Percentiles rank a stretch among this genome's conserved stretches.
Evolutionary conservation across 164 flowering plant species (phyloP).

Genomic region (Pachysandra terminalis): DNA sequence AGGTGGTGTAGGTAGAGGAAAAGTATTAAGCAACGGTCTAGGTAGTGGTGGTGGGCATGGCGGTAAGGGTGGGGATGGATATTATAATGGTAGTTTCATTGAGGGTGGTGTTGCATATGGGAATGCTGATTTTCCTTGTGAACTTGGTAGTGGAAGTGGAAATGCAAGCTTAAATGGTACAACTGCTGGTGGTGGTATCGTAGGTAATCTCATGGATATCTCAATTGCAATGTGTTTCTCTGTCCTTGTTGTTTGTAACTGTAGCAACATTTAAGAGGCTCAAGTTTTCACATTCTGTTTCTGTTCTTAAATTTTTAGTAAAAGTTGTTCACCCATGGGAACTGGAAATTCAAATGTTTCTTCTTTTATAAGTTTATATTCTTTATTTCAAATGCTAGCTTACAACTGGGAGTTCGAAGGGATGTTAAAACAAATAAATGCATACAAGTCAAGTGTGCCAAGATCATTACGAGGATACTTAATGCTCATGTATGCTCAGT

Average conservation of each 20-base stretch:
- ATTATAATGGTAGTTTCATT: constrained; percentile 51
- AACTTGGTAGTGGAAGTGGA: constrained; percentile 99
- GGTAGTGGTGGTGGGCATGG: constrained; percentile 97
- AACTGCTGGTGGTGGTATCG: constrained; percentile 88
- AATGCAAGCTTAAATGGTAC: constrained; percentile 51
- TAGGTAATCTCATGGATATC: constrained; percentile 43
- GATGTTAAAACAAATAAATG: no score
- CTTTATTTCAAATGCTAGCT: neutral
- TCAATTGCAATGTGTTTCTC: neutral
- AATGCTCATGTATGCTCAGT: no score
- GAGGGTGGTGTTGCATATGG: constrained; percentile 83
- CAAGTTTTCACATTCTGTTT: no score
- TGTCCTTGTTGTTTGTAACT: neutral
- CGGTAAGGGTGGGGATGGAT: constrained; percentile 91
- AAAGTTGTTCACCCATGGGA: neutral
- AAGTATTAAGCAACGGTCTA: constrained; percentile 50
- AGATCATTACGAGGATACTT: no score
- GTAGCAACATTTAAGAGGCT: neutral
- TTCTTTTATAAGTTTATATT: neutral
- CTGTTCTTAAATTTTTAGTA: neutral
- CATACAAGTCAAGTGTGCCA: no score
- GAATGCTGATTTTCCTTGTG: constrained; percentile 91
- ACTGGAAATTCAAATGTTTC: neutral
- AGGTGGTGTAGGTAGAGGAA: constrained; percentile 83
- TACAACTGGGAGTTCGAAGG: neutral